Evolutionary conservation across 108 stramenopile genomes (phyloP).

Genomic region (Fragilaria crotonensis): DNA sequence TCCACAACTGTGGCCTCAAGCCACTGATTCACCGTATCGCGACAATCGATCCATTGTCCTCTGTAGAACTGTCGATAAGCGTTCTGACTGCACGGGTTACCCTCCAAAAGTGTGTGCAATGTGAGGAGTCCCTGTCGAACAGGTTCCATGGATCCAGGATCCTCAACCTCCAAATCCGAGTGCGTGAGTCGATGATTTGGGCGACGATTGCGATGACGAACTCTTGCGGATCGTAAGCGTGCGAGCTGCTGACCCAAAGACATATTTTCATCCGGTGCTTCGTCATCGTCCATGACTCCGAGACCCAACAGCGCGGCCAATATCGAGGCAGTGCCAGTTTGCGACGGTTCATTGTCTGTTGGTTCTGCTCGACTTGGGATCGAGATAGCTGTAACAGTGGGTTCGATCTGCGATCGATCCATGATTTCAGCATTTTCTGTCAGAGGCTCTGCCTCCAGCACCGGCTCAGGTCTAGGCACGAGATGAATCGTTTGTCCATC

Average conservation of each 20-base stretch:
- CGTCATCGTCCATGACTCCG: not conserved
- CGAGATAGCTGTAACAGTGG: not conserved
- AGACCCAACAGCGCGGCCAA: slow-evolving; percentile 9
- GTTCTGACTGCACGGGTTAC: not conserved
- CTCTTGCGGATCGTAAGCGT: slow-evolving; percentile 3
- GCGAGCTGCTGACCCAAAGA: not conserved
- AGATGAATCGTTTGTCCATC: slow-evolving; percentile 87
- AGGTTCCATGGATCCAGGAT: slow-evolving; percentile 84
- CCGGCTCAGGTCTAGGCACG: slow-evolving; percentile 42
- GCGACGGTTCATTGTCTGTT: not conserved
- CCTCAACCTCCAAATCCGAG: slow-evolving; percentile 48
- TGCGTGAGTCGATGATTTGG: slow-evolving; percentile 47
- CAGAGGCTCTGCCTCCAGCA: slow-evolving; percentile 2
- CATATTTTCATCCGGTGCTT: not conserved
- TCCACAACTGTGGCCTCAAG: slow-evolving; percentile 94
- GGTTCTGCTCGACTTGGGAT: not conserved
- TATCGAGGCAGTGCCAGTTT: slow-evolving; percentile 1
- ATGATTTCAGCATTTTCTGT: not conserved
- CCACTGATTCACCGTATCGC: slow-evolving; percentile 97
- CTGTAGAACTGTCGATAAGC: slow-evolving; percentile 75
- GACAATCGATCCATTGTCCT: slow-evolving; percentile 95
- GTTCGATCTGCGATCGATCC: not conserved
- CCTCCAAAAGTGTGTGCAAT: slow-evolving; percentile 69
- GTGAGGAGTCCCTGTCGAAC: slow-evolving; percentile 93
- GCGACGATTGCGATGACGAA: slow-evolving; percentile 18